Conservation (phyloP, 306 rosid species). For the Calophaca sinica region DNA sequence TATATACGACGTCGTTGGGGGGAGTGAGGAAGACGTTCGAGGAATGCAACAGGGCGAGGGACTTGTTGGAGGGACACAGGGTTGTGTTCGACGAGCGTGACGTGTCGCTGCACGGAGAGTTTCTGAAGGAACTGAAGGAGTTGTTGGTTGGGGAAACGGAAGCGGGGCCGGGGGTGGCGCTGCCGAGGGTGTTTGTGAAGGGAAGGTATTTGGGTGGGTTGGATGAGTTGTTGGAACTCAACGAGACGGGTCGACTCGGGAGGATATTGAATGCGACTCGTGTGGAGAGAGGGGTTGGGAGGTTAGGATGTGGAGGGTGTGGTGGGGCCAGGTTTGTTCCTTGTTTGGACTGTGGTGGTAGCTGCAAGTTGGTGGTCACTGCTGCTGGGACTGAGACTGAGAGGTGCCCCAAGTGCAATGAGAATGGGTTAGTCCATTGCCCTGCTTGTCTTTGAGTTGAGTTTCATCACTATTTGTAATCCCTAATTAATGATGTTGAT, state of each 20-base stretch:
- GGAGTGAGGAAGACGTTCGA: conserved; percentile 84
- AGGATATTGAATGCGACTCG: conserved; percentile 60
- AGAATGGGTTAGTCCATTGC: conserved; percentile 80
- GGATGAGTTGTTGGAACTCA: conserved; percentile 62
- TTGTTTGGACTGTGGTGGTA: conserved; percentile 82
- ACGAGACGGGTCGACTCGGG: conserved; percentile 70
- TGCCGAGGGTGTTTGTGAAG: conserved; percentile 83
- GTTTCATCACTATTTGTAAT: background rate
- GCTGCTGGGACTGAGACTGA: conserved; percentile 30
- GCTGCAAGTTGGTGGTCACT: conserved; percentile 59
- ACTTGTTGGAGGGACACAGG: conserved; percentile 64
- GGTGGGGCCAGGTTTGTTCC: conserved; percentile 92
- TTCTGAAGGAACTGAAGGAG: conserved; percentile 66
- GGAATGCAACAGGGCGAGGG: conserved; percentile 69
- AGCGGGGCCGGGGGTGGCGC: conserved; percentile 32
- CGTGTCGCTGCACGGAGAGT: conserved; percentile 83
- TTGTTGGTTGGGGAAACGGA: conserved; percentile 33
- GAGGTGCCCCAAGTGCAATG: conserved; percentile 75
- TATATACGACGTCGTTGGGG: conserved; percentile 87
- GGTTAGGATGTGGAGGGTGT: conserved; percentile 71
- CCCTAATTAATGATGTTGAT: background rate
- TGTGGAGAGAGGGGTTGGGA: conserved; percentile 75
- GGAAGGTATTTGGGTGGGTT: conserved; percentile 87
- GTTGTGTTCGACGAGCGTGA: conserved; percentile 86
- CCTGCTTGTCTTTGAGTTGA: conserved; percentile 56